phyloP scores from a whole-genome alignment of 139 green algal species.

The Gonium pectorale region DNA sequence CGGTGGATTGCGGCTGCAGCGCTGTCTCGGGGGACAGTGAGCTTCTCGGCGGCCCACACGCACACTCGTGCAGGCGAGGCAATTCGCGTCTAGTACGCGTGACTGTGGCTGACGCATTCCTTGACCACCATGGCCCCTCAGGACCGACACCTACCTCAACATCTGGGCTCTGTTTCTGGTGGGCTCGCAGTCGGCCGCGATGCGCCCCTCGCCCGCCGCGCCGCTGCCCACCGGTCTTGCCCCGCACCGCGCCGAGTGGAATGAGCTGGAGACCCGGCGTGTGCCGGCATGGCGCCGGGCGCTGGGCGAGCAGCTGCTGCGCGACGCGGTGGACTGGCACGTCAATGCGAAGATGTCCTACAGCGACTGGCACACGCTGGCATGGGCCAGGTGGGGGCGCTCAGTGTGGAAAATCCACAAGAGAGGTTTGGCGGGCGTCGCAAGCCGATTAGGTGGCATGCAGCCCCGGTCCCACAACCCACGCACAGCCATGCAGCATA shows the following conservation, averaged over 20 bases:
- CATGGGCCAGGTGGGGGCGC: constrained; percentile 39
- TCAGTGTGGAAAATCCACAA: too few relatives aligned
- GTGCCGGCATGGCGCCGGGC: constrained; percentile 15
- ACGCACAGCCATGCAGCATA: too few relatives aligned
- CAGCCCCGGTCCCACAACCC: too few relatives aligned
- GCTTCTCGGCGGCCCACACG: too few relatives aligned
- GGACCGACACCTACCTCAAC: constrained; percentile 53
- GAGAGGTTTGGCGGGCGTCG: too few relatives aligned
- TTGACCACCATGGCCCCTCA: background rate
- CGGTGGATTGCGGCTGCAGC: too few relatives aligned
- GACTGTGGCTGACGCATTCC: too few relatives aligned
- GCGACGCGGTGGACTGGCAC: constrained; percentile 22
- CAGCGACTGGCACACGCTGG: constrained; percentile 43
- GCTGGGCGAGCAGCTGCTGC: constrained; percentile 16
- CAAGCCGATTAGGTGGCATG: too few relatives aligned
- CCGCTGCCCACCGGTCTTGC: background rate
- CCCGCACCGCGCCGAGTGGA: background rate
- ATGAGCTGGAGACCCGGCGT: background rate
- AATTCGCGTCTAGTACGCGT: too few relatives aligned
- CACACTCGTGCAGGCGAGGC: too few relatives aligned
- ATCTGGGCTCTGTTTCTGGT: constrained; percentile 52
- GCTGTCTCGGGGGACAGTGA: too few relatives aligned
- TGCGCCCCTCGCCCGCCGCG: background rate
- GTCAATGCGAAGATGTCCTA: constrained; percentile 3
- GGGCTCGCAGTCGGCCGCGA: background rate